phyloP scores from a whole-genome alignment of 257 asterid species.

The Jasminum sambac region DNA sequence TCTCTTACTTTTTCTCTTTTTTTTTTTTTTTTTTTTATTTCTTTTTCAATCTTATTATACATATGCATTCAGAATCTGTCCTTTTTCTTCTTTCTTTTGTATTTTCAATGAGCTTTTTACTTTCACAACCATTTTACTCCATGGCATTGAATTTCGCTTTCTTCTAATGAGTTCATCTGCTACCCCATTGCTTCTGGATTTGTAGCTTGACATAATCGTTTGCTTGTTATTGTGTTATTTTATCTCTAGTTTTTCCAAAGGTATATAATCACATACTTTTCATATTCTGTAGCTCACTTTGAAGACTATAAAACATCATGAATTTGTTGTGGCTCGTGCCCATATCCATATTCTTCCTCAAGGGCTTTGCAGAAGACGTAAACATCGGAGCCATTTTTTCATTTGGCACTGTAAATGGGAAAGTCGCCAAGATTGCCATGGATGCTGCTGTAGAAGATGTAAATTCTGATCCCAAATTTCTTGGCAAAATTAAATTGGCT shows the following conservation, averaged over 20 bases:
- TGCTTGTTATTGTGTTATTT: neutral
- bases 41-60: neutral
- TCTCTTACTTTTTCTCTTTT: neutral
- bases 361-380: slow-evolving; percentile 35
- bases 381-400: slow-evolving; percentile 72
- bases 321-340: slow-evolving; percentile 28
- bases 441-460: slow-evolving; percentile 76
- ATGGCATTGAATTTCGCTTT: neutral
- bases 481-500: slow-evolving; percentile 49
- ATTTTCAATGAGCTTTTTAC: neutral
- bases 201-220: slow-evolving; percentile 12
- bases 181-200: slow-evolving; percentile 17
- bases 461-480: slow-evolving; percentile 60
- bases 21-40: neutral
- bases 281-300: neutral
- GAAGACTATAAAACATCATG: slow-evolving; percentile 20
- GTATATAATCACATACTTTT: neutral
- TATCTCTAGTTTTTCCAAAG: neutral
- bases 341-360: slow-evolving; percentile 24
- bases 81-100: neutral
- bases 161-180: neutral
- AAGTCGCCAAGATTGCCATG: slow-evolving; percentile 73
- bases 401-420: slow-evolving; percentile 56
- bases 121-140: too few relatives aligned
- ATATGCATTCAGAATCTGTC: neutral